Base-by-base conservation (phyloP, 2,329 filamentous ascomycete genomes). In the Colletotrichum kahawae region DNA sequence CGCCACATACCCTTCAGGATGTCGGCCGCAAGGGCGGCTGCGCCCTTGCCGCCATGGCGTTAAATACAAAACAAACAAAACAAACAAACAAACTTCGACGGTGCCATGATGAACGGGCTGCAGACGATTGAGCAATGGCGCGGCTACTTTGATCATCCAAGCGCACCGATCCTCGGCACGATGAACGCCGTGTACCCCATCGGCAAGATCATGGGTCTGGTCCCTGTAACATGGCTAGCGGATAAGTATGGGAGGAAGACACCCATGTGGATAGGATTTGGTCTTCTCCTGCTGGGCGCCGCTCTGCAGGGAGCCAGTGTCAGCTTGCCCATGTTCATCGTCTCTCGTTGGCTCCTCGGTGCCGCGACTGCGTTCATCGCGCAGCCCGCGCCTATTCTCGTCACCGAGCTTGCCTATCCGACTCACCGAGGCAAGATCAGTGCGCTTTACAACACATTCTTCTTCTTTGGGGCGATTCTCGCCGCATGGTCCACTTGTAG, bases 361-460 rank as follows among this genome's bases (percentile, higher is more conserved):
- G 79, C 83, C 14, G 82, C 82, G 1, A 79, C 81, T 5, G 78
- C 79, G 6, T 79, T 83, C 2, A 78, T 81, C 5, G 79, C 79
- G 21, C 78, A 78, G 7, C 81, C 83, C 0, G 80, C 82, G 0
- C 84, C 83, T 0, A 78, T 84, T 14, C 78, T 85, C 0, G 80
- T 85, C 0, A 79, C 83, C 4, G 83, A 85, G 66, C 78, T 85
- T 4, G 81, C 83, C 0, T 83, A 84, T 60, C 83, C 83, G 0
- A 81, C 81, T 0, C 82, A 85, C n/a, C 79, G 83, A 24, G 82
- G 80, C 27, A 81, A 80, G 14, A 72, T 83, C 1, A 81, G 81
- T 0, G 80, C 81, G 2, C 79, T 84, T n/a, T 91, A 90, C 82
- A 90, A 91, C 68, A 87, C 81, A 9, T 76, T 79, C 43, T 81